Conservation (phyloP, 2,329 filamentous ascomycete genomes). For the Xylariales sp. region DNA sequence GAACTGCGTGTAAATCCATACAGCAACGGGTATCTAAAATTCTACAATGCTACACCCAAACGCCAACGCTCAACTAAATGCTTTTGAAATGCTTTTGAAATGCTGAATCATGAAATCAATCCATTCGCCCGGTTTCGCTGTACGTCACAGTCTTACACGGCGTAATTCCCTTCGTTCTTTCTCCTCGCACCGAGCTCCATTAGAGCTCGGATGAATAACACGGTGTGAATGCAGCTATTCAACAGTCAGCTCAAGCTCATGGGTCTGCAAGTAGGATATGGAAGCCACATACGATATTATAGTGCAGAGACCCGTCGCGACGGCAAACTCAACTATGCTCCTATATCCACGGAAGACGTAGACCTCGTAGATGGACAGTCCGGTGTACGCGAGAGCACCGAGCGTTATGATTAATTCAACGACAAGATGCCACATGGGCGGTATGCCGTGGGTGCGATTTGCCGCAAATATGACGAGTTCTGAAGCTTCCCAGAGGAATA, state of each 20-base stretch:
- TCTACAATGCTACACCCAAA: too few species aligned
- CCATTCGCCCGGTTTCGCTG: too few species aligned
- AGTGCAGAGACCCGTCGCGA: slow-evolving; percentile 5
- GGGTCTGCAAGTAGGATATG: too few species aligned
- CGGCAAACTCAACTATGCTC: slow-evolving; percentile 8
- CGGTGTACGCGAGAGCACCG: slow-evolving; percentile 7
- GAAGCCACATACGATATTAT: slow-evolving; percentile 4
- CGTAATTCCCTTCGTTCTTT: background rate
- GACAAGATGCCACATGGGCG: background rate
- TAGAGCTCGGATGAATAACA: slow-evolving; percentile 4
- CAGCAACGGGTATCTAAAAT: too few species aligned
- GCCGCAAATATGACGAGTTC: slow-evolving; percentile 5
- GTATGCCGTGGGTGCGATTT: slow-evolving; percentile 6
- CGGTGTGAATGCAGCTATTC: slow-evolving; percentile 1
- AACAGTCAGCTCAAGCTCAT: too few species aligned
- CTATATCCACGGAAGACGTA: slow-evolving; percentile 7
- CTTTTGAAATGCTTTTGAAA: too few species aligned
- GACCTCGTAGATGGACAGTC: slow-evolving; percentile 5
- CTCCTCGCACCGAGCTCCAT: slow-evolving; percentile 4
- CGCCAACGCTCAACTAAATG: too few species aligned
- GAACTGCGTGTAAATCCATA: too few species aligned
- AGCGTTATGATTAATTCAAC: slow-evolving; percentile 7
- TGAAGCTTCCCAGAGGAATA: slow-evolving; percentile 6
- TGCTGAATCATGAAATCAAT: too few species aligned
- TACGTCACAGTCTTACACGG: slow-evolving; percentile 2